Base-by-base conservation (phyloP, 73 alveolate genomes). In the Uronychia setigera region DNA sequence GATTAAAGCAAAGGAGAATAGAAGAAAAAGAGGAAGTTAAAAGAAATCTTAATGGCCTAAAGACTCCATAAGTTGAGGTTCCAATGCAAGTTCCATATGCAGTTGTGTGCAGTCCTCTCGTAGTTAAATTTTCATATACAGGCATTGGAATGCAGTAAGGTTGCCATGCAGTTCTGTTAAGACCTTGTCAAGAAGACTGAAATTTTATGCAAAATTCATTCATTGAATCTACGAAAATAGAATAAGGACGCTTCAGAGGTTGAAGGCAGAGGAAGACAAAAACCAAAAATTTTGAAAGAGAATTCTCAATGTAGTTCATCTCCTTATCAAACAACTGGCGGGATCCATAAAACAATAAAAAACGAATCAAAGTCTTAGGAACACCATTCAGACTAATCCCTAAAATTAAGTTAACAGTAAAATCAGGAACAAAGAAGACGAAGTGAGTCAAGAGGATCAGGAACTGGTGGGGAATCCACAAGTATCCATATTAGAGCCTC, bases 81-180 rank as follows among this genome's bases (percentile, higher is more conserved):
- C 80, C 35, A 58, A 33, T 29, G 80, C 32, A 74, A 74, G 30
- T 80, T 80, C 34, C 93, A 87, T 77, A 33, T 87, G 32, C 80
- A 80, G 46, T 29, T 80, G 60, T 80, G 88, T 19, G 87, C 88
- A 1, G 33, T 80, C 25, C 76, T 80, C 1, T 33, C 88, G 14
- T 80, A 79, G 60, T 60, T 80, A n/a, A 60, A 80, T 29, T 60
- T 74, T 59, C 93, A 87, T 80, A 86, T 74, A 9, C 80, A 46
- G 31, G 85, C 93, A 26, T 58, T 87, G 31, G 76, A 28, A 25
- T 57, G 77, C 59, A 79, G 80, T 0, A 79, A 80, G 57, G 60
- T 14, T 26, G 88, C 93, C 13, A 78, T 84, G 35, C 77, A 34
- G 29, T 34, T 76, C 58, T 34, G 79, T 60, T 33, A 86, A 78